A percentile compares a stretch with the other conserved stretches of the same genome.
phyloP scores from a whole-genome alignment of 768 basidiomycete species.

The Thelephora aurantiotincta region DNA sequence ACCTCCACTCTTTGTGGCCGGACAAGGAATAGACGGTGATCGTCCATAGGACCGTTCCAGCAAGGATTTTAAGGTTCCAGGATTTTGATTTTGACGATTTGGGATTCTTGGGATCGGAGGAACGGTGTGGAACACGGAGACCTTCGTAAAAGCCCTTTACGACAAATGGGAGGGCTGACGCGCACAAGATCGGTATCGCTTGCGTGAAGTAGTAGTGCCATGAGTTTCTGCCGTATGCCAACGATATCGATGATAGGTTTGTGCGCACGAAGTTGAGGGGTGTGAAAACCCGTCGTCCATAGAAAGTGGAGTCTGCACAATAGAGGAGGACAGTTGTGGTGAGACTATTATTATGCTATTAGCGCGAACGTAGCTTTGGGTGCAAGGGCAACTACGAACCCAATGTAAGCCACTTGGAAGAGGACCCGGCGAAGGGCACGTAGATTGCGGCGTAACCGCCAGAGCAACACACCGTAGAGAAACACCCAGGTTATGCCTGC shows the following conservation, averaged over 20 bases:
- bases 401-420: constrained; percentile 24
- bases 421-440: constrained; percentile 20
- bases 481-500: constrained; percentile 79
- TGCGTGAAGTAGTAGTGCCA: constrained; percentile 89
- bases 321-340: background rate
- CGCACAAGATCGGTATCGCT: constrained; percentile 71
- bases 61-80: constrained; percentile 24
- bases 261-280: constrained; percentile 70
- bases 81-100: constrained; percentile 9
- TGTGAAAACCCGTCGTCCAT: constrained; percentile 52
- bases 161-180: constrained; percentile 59
- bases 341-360: background rate
- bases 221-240: constrained; percentile 81
- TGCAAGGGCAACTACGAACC: constrained; percentile 21
- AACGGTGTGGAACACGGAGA: constrained; percentile 1
- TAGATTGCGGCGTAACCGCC: constrained; percentile 29
- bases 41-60: constrained; percentile 44
- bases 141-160: constrained; percentile 41
- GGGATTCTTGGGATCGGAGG: background rate
- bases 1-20: constrained; percentile 96
- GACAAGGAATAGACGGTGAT: constrained; percentile 58
- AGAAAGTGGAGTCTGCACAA: constrained; percentile 56
- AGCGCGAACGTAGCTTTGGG: background rate
- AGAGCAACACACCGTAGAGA: constrained; percentile 44
- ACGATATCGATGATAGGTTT: constrained; percentile 74